A percentile compares a stretch with the other conserved stretches of the same genome.
Conservation (phyloP, 495 filamentous ascomycete species). For the Penicillium turbatum region DNA sequence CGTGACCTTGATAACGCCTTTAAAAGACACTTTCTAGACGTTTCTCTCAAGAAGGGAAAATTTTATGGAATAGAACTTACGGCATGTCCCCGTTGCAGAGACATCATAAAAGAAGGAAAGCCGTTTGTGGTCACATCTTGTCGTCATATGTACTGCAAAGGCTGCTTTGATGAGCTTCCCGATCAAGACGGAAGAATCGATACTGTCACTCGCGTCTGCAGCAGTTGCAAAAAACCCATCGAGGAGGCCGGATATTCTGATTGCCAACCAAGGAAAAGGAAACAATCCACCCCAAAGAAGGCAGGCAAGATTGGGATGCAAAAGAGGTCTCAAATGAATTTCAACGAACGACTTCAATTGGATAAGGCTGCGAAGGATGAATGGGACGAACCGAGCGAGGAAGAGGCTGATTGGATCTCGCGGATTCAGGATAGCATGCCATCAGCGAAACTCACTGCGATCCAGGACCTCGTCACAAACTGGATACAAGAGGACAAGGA, state of each 20-base stretch:
- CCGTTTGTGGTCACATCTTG: constrained; percentile 38
- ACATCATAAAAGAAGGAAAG: constrained; percentile 20
- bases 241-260: constrained; percentile 8
- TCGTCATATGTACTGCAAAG: constrained; percentile 46
- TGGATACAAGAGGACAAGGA: constrained; percentile 34
- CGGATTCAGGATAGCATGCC: constrained; percentile 17
- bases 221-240: constrained; percentile 16
- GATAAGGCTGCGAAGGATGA: neutral
- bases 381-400: constrained; percentile 5
- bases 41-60: constrained; percentile 20
- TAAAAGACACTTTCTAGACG: constrained; percentile 20
- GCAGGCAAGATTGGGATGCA: constrained; percentile 3
- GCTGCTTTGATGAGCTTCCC: constrained; percentile 35
- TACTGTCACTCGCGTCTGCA: constrained; percentile 17
- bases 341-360: neutral
- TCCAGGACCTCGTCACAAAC: constrained; percentile 25
- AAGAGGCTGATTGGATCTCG: constrained; percentile 26
- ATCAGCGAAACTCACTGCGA: constrained; percentile 26
- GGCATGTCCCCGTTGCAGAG: constrained; percentile 35
- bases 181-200: constrained; percentile 17
- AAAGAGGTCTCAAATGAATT: neutral
- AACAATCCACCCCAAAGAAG: neutral
- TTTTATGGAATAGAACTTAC: constrained; percentile 24
- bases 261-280: neutral
- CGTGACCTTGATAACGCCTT: constrained; percentile 17